Conservation (phyloP, 2,329 filamentous ascomycete genomes). For the Cladophialophora chaetospira region DNA sequence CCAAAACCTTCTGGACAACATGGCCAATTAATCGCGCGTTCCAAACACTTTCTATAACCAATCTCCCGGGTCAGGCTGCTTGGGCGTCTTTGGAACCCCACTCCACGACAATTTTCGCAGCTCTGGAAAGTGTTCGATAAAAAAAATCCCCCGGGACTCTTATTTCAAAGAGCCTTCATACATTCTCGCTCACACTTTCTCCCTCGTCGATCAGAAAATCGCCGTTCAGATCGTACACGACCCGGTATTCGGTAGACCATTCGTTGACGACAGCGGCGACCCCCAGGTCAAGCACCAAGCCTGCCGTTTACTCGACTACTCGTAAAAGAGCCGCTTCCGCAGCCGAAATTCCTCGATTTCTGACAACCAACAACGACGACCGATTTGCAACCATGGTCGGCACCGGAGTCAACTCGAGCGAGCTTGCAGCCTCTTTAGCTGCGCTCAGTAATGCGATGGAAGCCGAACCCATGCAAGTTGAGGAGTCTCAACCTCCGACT, state of each 20-base stretch:
- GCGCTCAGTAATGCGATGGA: conserved; percentile 15
- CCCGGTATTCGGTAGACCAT: too few species aligned
- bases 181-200: too few species aligned
- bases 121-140: not conserved
- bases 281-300: too few species aligned
- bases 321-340: too few species aligned
- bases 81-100: not conserved
- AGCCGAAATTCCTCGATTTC: not conserved
- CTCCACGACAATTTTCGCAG: not conserved
- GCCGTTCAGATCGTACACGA: too few species aligned
- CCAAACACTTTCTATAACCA: conserved; percentile 4
- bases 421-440: conserved; percentile 16
- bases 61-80: not conserved
- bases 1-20: conserved; percentile 5
- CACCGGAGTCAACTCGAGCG: conserved; percentile 10
- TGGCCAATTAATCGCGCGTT: conserved; percentile 21
- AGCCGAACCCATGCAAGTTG: conserved; percentile 27
- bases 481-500: conserved; percentile 38
- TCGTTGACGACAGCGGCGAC: too few species aligned
- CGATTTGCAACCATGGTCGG: conserved; percentile 1
- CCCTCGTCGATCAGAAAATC: too few species aligned
- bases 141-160: not conserved
- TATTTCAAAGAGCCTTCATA: not conserved
- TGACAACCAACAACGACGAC: not conserved
- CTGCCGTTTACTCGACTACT: too few species aligned